Evolutionary conservation across 2,329 filamentous ascomycete genomes (phyloP).

Genomic region (Tolypocladium inflatum): DNA sequence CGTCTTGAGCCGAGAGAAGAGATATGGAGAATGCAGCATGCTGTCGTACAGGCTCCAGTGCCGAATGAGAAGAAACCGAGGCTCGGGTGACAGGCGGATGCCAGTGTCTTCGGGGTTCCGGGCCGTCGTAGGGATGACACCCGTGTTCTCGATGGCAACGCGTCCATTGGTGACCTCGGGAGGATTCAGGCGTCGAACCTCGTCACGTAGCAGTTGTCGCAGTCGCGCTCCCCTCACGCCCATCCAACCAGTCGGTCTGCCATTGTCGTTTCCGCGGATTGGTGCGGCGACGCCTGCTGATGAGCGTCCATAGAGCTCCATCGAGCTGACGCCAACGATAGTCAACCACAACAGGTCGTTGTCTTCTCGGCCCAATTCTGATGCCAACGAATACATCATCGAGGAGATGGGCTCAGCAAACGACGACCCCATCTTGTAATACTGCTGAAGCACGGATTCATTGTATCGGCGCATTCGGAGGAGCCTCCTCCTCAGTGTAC

Average conservation of each 20-base stretch:
- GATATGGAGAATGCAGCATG: constrained; percentile 94
- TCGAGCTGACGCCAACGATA: constrained; percentile 89
- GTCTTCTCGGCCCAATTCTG: constrained; percentile 89
- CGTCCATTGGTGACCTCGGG: constrained; percentile 56
- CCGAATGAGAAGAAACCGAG: constrained; percentile 80
- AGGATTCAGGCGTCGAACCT: constrained; percentile 88
- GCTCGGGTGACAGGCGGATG: constrained; percentile 88
- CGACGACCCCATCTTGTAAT: constrained; percentile 80
- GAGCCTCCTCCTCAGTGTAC: constrained; percentile 62
- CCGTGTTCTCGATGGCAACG: constrained; percentile 55
- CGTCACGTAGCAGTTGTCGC: constrained; percentile 78
- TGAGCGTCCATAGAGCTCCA: constrained; percentile 83
- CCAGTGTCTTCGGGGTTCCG: constrained; percentile 83
- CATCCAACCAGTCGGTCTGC: constrained; percentile 61
- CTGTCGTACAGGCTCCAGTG: constrained; percentile 98
- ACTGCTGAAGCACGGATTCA: constrained; percentile 64
- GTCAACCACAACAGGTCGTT: constrained; percentile 93
- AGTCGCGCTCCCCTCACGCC: constrained; percentile 75
- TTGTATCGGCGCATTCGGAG: constrained; percentile 69
- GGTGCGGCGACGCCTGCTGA: constrained; percentile 66
- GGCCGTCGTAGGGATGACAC: constrained; percentile 83
- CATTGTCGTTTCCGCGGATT: constrained; percentile 44
- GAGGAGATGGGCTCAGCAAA: constrained; percentile 94
- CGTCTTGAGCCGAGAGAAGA: constrained; percentile 83
- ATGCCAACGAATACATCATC: constrained; percentile 88